Evolutionary conservation across 139 green algal species (phyloP), one percentile per base, ranked within the genome.

Genomic region (Axilococcus clingmanii): DNA sequence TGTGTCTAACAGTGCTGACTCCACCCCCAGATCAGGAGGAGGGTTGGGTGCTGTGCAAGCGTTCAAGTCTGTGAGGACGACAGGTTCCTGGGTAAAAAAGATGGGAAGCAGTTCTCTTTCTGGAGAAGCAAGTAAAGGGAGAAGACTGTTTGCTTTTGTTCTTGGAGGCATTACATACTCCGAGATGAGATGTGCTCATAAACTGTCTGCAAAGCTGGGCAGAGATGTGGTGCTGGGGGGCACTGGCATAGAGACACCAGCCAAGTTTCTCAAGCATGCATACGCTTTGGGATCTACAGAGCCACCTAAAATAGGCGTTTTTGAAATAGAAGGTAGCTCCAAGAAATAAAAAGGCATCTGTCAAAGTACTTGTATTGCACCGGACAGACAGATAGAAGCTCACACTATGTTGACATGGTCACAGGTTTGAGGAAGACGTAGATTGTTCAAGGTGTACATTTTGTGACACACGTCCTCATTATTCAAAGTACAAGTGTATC

Each of bases 171-270:
- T 87, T 16, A 88, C 78, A 4, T 71, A 78, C 45, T 84, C 69
- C 17, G 84, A 96, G 69, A 83, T 96, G 62, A 70, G 88, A 5
- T 69, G 76, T 11, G 84, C 71, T 23, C 88, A 96, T 77, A 64
- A 80, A 58, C 53, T 91, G 51, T 68, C 65, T 8, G 25, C 45
- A 32, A 30, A 43, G 36, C 57, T 83, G 23, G 63, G 72, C 8
- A 58, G 76, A 7, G 86, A 96, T 37, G 53, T 96, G 8, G 43
- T 95, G 8, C 55, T 96, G 41, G 88, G 73, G 12, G 75, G 72
- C 17, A 94, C 87, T 16, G 60, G 35, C 7, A 51, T 95, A 28
- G 75, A 91, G 41, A 79, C 57, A 0, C 88, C 88, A 2, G 7
- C 36, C 9, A 57, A 45, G 1, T 93, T 89, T 57, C 49, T 93